These are phyloP conservation scores for Physaria fendleri DNA, from an alignment of 345 rosid genomes.

Conservation along the genomic window DNA sequence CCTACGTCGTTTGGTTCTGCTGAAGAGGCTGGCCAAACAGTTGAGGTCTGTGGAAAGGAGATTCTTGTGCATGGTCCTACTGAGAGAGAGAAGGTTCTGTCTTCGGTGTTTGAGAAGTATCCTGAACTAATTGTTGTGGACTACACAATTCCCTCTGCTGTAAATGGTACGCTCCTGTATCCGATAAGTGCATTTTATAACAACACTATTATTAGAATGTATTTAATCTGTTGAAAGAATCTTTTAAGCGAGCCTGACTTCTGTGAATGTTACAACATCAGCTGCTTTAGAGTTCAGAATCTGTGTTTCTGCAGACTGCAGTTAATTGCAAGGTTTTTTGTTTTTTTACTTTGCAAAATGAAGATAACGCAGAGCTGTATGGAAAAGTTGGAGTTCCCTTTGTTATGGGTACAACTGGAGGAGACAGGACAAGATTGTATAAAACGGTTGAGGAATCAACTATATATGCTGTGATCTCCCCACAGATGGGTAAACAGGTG, in stretches of 20 bases:
- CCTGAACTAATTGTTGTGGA: constrained; percentile 81
- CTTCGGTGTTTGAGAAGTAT: constrained; percentile 46
- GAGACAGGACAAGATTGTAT: constrained; percentile 56
- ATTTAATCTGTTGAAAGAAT: neutral
- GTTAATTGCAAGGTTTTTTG: neutral
- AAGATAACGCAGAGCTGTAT: constrained; percentile 76
- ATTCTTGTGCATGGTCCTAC: constrained; percentile 67
- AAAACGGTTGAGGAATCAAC: constrained; percentile 63
- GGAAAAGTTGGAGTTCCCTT: constrained; percentile 88
- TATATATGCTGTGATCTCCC: constrained; percentile 82
- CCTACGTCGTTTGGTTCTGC: constrained; percentile 67
- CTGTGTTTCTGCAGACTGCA: neutral
- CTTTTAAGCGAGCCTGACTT: neutral
- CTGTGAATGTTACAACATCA: neutral
- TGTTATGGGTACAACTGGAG: constrained; percentile 95
- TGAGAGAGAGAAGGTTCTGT: constrained; percentile 66
- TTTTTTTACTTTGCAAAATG: constrained; percentile 2
- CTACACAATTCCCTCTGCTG: constrained; percentile 75
- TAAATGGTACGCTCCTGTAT: constrained; percentile 48
- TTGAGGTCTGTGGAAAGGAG: constrained; percentile 64
- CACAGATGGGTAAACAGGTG: constrained; percentile 97
- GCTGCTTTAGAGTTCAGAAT: neutral
- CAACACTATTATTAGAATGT: neutral
- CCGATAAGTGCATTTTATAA: neutral
- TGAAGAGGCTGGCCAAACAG: constrained; percentile 50